These are phyloP conservation scores for Tuber brumale DNA, from an alignment of 495 filamentous ascomycete species.

Conservation along the genomic window DNA sequence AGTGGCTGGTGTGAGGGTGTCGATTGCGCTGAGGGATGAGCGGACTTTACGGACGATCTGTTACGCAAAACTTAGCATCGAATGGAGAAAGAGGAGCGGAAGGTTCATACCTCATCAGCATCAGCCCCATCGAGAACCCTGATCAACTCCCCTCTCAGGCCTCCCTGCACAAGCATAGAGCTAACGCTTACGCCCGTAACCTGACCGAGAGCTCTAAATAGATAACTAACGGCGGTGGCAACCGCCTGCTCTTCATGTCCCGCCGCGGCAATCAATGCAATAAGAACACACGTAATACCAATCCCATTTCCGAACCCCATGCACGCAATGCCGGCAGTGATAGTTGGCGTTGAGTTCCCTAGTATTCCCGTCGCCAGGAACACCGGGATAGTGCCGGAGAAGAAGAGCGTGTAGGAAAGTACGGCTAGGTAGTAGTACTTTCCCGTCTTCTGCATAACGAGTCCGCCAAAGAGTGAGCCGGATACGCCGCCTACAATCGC, in stretches of 20 bases:
- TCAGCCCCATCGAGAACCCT: slow-evolving; percentile 53
- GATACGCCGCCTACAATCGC: slow-evolving; percentile 57
- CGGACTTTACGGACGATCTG: slow-evolving; percentile 67
- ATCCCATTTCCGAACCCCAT: slow-evolving; percentile 58
- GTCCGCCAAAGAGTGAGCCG: slow-evolving; percentile 63
- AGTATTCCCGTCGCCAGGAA: slow-evolving; percentile 55
- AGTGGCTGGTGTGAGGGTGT: slow-evolving; percentile 56
- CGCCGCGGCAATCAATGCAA: slow-evolving; percentile 61
- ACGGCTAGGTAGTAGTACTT: slow-evolving; percentile 72
- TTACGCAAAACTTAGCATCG: slow-evolving; percentile 22
- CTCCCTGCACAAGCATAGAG: slow-evolving; percentile 67
- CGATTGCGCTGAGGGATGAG: slow-evolving; percentile 66
- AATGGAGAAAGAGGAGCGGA: no score
- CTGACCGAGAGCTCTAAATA: slow-evolving; percentile 77
- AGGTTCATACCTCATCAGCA: slow-evolving; percentile 45
- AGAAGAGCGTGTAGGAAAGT: slow-evolving; percentile 49
- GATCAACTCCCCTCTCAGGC: slow-evolving; percentile 55
- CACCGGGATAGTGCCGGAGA: slow-evolving; percentile 52
- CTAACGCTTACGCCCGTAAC: slow-evolving; percentile 65
- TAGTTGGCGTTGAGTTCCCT: slow-evolving; percentile 43
- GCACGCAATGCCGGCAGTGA: slow-evolving; percentile 54
- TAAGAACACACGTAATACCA: slow-evolving; percentile 65
- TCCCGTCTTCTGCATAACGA: slow-evolving; percentile 68
- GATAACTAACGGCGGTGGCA: slow-evolving; percentile 75
- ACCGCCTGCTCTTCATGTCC: slow-evolving; percentile 64